A percentile compares a stretch with the other conserved stretches of the same genome.
These are phyloP conservation scores for Perkinsela sp. DNA, from an alignment of 208 protist species.

Conservation along the genomic window DNA sequence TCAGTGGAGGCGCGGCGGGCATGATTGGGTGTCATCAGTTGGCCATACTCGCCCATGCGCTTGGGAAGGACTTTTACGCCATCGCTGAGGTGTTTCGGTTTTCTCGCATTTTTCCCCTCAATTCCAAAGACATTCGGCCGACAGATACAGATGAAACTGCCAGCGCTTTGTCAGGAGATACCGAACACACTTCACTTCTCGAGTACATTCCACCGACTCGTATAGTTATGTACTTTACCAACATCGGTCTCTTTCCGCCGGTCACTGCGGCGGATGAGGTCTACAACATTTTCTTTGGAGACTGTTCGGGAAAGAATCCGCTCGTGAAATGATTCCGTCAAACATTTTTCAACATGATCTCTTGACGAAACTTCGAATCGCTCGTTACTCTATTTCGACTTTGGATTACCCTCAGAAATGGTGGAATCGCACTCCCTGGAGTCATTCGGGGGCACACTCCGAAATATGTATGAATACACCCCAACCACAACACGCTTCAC, in stretches of 20 bases:
- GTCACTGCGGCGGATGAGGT: slow-evolving; percentile 92
- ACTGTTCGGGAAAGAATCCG: background rate
- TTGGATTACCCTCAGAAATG: background rate
- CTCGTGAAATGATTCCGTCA: background rate
- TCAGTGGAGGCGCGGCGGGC: slow-evolving; percentile 95
- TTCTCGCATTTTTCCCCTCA: slow-evolving; percentile 77
- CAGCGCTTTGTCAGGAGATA: slow-evolving; percentile 1
- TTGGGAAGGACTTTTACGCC: slow-evolving; percentile 91
- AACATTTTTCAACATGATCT: background rate
- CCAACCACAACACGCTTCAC: background rate
- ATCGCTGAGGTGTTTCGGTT: slow-evolving; percentile 96
- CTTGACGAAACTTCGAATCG: too few species aligned
- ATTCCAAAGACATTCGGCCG: slow-evolving; percentile 58
- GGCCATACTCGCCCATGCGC: slow-evolving; percentile 69
- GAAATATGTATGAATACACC: background rate
- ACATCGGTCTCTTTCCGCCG: slow-evolving; percentile 93
- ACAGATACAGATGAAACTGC: slow-evolving; percentile 9
- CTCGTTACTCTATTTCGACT: too few species aligned
- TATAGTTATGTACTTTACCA: slow-evolving; percentile 85
- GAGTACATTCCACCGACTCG: slow-evolving; percentile 60
- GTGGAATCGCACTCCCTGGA: background rate
- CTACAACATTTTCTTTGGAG: slow-evolving; percentile 62
- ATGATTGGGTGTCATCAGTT: slow-evolving; percentile 88
- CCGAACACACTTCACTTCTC: background rate
- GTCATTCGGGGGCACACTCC: background rate